Evolutionary conservation across 192 early-diverging fungal genomes (phyloP).

Genomic region (Chytriomyces hyalinus): DNA sequence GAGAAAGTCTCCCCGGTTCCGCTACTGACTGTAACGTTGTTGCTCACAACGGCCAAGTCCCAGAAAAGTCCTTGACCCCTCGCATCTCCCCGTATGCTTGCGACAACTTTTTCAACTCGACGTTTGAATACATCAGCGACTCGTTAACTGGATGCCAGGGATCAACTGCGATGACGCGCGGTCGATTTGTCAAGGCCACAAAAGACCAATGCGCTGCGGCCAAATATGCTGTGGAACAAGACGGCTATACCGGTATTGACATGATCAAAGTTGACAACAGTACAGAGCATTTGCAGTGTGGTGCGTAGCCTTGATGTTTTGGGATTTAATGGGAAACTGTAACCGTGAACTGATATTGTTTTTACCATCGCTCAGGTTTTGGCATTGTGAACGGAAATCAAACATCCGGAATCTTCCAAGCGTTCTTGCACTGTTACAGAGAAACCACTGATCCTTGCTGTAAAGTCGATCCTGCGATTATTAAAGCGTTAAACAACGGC

Average conservation of each 20-base stretch:
- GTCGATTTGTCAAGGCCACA: background rate
- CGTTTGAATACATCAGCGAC: conserved; percentile 8
- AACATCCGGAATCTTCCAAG: background rate
- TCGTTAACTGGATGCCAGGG: conserved; percentile 4
- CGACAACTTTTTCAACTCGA: conserved; percentile 13
- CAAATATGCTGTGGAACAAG: background rate
- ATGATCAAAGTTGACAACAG: background rate
- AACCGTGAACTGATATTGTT: background rate
- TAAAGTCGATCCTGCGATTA: conserved; percentile 1
- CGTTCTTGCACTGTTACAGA: conserved; percentile 2
- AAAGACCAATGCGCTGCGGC: background rate
- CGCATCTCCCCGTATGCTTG: conserved; percentile 22
- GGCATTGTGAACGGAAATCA: conserved; percentile 16
- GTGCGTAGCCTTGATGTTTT: background rate
- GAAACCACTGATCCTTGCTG: conserved; percentile 17
- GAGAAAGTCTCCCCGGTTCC: background rate
- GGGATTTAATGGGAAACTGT: background rate
- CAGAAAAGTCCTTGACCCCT: background rate
- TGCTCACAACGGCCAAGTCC: background rate
- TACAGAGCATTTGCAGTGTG: background rate
- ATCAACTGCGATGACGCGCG: background rate
- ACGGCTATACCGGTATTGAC: background rate
- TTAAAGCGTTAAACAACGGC: conserved; percentile 10
- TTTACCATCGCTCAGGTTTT: background rate
- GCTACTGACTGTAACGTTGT: conserved; percentile 13